Evolutionary conservation across 306 rosid genomes (phyloP).

Genomic region (Rosa lucieae): DNA sequence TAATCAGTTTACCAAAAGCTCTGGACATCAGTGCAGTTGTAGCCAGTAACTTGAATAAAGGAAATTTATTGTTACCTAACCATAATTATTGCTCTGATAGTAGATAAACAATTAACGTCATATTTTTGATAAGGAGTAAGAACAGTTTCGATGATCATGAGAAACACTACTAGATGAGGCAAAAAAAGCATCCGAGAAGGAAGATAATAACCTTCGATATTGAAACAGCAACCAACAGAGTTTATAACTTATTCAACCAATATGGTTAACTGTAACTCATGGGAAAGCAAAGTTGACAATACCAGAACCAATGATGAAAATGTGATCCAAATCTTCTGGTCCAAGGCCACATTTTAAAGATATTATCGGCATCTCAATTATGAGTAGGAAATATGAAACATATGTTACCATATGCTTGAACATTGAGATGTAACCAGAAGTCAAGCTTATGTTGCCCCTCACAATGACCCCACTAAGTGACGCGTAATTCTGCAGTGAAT

Average conservation of each 20-base stretch:
- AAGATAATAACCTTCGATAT: not conserved
- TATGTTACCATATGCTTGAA: not conserved
- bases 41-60: not conserved
- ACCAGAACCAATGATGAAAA: not conserved
- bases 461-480: not conserved
- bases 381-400: not conserved
- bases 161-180: not conserved
- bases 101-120: not conserved
- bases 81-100: not conserved
- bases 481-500: not conserved
- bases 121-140: not conserved
- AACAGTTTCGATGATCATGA: not conserved
- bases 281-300: not conserved
- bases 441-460: not conserved
- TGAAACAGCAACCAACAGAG: not conserved
- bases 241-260: not conserved
- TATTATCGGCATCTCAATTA: not conserved
- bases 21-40: not conserved
- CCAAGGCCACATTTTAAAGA: not conserved
- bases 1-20: conserved; percentile 12
- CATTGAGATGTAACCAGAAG: not conserved
- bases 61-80: not conserved
- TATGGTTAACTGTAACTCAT: not conserved
- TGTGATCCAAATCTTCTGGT: not conserved
- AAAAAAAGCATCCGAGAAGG: not conserved